These are phyloP conservation scores for Bruguiera parviflora DNA, from an alignment of 345 rosid genomes.

Conservation along the genomic window DNA sequence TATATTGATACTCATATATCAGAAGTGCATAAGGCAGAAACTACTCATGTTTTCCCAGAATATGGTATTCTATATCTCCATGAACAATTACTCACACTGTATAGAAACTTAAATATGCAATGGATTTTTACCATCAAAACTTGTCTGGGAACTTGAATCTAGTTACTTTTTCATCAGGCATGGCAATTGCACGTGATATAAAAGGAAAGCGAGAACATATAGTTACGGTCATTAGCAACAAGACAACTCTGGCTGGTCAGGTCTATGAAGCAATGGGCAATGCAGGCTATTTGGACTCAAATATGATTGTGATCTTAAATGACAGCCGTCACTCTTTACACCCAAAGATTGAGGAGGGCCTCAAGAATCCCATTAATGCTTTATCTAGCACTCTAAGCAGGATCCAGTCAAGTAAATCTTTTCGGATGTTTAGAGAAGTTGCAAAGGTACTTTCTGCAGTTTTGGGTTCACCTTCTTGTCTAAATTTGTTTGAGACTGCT, in stretches of 20 bases:
- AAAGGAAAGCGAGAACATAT: conserved; percentile 76
- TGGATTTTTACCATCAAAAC: not conserved
- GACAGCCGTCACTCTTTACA: conserved; percentile 77
- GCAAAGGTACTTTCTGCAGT: conserved; percentile 58
- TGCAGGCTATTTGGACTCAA: conserved; percentile 86
- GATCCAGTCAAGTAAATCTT: conserved; percentile 85
- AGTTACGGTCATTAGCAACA: conserved; percentile 72
- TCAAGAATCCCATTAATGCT: conserved; percentile 72
- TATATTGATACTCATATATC: not conserved
- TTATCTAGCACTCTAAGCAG: conserved; percentile 78
- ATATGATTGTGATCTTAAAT: conserved; percentile 85
- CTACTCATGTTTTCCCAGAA: not conserved
- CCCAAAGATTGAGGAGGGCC: conserved; percentile 65
- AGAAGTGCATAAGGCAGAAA: not conserved
- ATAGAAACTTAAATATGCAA: not conserved
- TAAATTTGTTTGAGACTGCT: not conserved
- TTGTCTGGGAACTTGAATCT: conserved; percentile 4
- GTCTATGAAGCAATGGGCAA: conserved; percentile 94
- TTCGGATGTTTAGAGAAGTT: conserved; percentile 71
- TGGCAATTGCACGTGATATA: conserved; percentile 90
- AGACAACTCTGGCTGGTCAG: conserved; percentile 87
- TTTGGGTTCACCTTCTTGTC: conserved; percentile 6
- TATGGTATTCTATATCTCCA: not conserved
- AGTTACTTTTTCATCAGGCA: conserved; percentile 41
- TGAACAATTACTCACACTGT: not conserved